Evolutionary conservation across 148 eudicot species (phyloP).

Genomic region (Linanthus parryae): DNA sequence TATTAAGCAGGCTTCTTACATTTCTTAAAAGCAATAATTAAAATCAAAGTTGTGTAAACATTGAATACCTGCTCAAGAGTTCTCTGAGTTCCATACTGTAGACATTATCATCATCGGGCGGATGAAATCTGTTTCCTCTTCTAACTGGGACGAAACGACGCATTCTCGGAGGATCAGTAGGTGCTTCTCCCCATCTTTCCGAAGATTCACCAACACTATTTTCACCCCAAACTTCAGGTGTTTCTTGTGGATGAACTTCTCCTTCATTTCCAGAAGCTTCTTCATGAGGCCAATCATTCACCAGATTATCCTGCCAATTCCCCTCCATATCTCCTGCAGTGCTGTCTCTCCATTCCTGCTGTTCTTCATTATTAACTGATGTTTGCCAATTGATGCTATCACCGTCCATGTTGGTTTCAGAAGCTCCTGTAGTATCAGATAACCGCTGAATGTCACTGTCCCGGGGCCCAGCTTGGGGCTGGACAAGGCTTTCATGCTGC

Average conservation of each 20-base stretch:
- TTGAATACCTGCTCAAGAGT: slow-evolving; percentile 73
- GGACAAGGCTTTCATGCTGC: slow-evolving; percentile 41
- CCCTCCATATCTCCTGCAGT: slow-evolving; percentile 29
- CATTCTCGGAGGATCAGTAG: slow-evolving; percentile 56
- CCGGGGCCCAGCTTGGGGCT: slow-evolving; percentile 29
- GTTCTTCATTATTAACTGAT: slow-evolving; percentile 27
- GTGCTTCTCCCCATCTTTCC: slow-evolving; percentile 56
- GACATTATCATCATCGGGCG: slow-evolving; percentile 90
- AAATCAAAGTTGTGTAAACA: neutral
- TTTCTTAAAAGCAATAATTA: too few species aligned
- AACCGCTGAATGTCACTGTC: slow-evolving; percentile 33
- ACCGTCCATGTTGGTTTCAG: slow-evolving; percentile 26
- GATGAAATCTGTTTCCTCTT: slow-evolving; percentile 72
- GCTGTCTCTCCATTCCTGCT: slow-evolving; percentile 47
- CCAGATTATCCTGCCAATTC: slow-evolving; percentile 44
- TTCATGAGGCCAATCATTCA: slow-evolving; percentile 40
- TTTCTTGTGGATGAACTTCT: slow-evolving; percentile 29
- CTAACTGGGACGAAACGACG: slow-evolving; percentile 47
- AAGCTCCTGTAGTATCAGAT: slow-evolving; percentile 33
- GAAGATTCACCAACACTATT: slow-evolving; percentile 38
- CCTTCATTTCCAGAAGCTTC: slow-evolving; percentile 32
- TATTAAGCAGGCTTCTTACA: too few species aligned
- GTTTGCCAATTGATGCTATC: slow-evolving; percentile 32
- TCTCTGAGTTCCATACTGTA: slow-evolving; percentile 99
- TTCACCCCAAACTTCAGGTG: slow-evolving; percentile 49